These are phyloP conservation scores for Amylocarpus encephaloides DNA, from an alignment of 2,329 filamentous ascomycete genomes.

Conservation along the genomic window DNA sequence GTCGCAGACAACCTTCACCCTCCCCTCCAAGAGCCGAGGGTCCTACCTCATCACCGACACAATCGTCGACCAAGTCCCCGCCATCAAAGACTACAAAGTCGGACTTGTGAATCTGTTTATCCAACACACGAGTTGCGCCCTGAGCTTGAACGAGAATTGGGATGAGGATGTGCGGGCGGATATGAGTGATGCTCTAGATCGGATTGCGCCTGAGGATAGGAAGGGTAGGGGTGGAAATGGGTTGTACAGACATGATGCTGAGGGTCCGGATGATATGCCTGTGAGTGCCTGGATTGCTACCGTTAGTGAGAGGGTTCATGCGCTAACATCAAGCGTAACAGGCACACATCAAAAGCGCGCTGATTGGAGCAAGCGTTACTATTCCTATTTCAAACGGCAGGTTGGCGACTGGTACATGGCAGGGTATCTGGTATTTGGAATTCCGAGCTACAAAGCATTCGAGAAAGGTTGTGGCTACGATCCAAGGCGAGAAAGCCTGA, in stretches of 20 bases:
- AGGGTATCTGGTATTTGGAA: slow-evolving; percentile 91
- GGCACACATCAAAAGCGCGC: slow-evolving; percentile 87
- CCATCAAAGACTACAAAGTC: slow-evolving; percentile 76
- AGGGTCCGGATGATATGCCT: slow-evolving; percentile 92
- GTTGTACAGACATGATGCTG: slow-evolving; percentile 79
- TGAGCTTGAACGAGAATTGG: slow-evolving; percentile 90
- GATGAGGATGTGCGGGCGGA: slow-evolving; percentile 80
- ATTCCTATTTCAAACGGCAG: slow-evolving; percentile 86
- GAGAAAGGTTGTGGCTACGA: slow-evolving; percentile 82
- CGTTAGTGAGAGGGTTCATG: no score
- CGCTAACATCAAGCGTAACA: slow-evolving; percentile 27
- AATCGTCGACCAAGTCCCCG: slow-evolving; percentile 64
- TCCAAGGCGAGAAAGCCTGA: slow-evolving; percentile 62
- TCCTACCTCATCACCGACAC: slow-evolving; percentile 84
- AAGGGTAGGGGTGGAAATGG: slow-evolving; percentile 54
- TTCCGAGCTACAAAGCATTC: slow-evolving; percentile 72
- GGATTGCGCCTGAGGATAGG: slow-evolving; percentile 77
- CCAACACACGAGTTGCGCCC: slow-evolving; percentile 88
- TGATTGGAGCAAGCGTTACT: slow-evolving; percentile 82
- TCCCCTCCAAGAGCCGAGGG: slow-evolving; percentile 71
- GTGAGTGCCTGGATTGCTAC: slow-evolving; percentile 38
- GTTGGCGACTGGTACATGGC: slow-evolving; percentile 67
- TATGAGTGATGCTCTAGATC: slow-evolving; percentile 85
- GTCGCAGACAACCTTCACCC: slow-evolving; percentile 78
- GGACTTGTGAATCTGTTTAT: slow-evolving; percentile 85